Conservation (phyloP, 345 rosid species). For the Streptanthus diversifolius region DNA sequence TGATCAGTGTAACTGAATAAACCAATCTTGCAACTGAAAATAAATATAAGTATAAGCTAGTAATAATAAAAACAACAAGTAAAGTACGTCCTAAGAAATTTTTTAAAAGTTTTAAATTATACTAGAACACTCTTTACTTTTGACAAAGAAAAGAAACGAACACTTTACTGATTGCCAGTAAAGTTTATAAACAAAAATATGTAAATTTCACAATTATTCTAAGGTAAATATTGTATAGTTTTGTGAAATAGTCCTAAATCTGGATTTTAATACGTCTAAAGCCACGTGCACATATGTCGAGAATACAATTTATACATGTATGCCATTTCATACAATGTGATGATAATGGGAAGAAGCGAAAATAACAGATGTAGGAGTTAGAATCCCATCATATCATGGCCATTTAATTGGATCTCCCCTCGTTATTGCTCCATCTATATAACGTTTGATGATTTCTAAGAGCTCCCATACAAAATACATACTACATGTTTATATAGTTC, state of each 20-base stretch:
- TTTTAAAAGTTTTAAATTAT: not conserved
- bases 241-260: no score
- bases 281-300: no score
- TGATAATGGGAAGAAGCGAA: not conserved
- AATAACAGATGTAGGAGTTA: not conserved
- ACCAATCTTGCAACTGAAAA: no score
- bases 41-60: no score
- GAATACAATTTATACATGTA: not conserved
- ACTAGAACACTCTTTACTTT: not conserved
- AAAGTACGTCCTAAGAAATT: no score
- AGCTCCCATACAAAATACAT: not conserved
- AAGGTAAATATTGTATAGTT: no score
- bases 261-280: not conserved
- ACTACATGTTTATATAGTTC: not conserved
- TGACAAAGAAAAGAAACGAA: not conserved
- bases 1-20: no score
- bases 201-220: not conserved
- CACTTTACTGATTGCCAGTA: no score
- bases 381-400: constrained; percentile 13
- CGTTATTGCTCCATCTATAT: constrained; percentile 2
- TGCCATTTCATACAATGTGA: not conserved
- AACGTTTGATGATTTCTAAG: constrained; percentile 1
- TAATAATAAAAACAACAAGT: no score
- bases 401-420: not conserved
- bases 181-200: no score